Percentiles rank a stretch among this genome's conserved stretches.
phyloP scores from a whole-genome alignment of 2,329 filamentous ascomycete species.

The Penicillium sp. region DNA sequence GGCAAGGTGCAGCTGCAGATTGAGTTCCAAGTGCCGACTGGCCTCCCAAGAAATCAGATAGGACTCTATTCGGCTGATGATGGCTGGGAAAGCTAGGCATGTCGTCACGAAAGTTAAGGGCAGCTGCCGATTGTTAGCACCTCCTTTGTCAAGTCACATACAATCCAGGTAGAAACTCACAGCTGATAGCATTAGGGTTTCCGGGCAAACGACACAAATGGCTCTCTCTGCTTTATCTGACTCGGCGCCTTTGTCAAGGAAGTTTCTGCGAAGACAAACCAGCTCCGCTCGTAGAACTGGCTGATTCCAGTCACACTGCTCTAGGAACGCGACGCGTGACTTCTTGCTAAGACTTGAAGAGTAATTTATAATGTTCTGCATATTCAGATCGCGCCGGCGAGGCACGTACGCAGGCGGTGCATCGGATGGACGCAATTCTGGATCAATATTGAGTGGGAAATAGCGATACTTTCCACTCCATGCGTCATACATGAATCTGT shows the following conservation, averaged over 20 bases:
- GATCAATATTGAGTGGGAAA: conserved; percentile 42
- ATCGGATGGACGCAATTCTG: conserved; percentile 27
- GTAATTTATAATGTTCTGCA: conserved; percentile 71
- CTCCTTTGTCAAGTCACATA: not conserved
- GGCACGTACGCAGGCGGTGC: conserved; percentile 29
- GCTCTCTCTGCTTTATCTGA: conserved; percentile 43
- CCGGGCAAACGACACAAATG: conserved; percentile 64
- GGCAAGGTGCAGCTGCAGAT: conserved; percentile 62
- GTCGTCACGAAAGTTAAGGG: conserved; percentile 64
- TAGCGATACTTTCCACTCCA: conserved; percentile 55
- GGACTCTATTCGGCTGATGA: conserved; percentile 77
- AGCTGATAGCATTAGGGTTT: conserved; percentile 69
- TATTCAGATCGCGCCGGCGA: conserved; percentile 36
- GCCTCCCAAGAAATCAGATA: conserved; percentile 75
- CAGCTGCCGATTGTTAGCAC: conserved; percentile 45
- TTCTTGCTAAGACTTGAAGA: conserved; percentile 69
- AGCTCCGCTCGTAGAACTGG: conserved; percentile 73
- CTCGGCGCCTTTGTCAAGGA: conserved; percentile 62
- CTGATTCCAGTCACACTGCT: conserved; percentile 59
- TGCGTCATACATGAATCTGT: conserved; percentile 52
- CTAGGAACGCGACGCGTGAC: conserved; percentile 44
- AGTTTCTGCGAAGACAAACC: conserved; percentile 72
- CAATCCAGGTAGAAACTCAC: conserved; percentile 45
- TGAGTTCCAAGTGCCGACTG: conserved; percentile 58
- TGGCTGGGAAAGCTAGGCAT: conserved; percentile 70